Conservation (phyloP, 2,329 filamentous ascomycete species). For the Pseudofabraea citricarpa region DNA sequence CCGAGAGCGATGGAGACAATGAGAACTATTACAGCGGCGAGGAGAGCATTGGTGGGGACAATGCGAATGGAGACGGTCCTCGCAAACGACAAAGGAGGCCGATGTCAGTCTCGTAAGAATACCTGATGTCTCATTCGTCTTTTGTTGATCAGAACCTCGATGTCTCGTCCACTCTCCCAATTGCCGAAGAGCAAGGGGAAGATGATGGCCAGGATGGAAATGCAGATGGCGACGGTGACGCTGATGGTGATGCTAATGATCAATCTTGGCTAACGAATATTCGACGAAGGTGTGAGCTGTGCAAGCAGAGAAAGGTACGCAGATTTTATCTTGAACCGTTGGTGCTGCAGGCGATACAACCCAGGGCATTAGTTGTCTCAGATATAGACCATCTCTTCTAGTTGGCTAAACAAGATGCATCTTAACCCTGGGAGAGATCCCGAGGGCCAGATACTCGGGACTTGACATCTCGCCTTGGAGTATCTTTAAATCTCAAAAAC, state of each 20-base stretch:
- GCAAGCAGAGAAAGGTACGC: constrained; percentile 73
- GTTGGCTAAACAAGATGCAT: neutral
- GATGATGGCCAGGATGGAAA: constrained; percentile 2
- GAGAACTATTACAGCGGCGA: constrained; percentile 20
- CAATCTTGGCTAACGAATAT: constrained; percentile 25
- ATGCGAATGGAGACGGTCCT: constrained; percentile 24
- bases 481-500: neutral
- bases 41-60: constrained; percentile 24
- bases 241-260: constrained; percentile 14
- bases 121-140: constrained; percentile 22
- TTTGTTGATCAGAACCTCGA: constrained; percentile 9
- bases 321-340: neutral
- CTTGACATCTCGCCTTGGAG: too few relatives aligned
- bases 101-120: constrained; percentile 43
- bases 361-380: too few relatives aligned
- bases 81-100: constrained; percentile 44
- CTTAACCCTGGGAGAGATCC: neutral
- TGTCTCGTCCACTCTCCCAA: constrained; percentile 9
- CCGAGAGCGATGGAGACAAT: constrained; percentile 28
- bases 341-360: neutral
- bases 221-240: constrained; percentile 10
- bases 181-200: constrained; percentile 4
- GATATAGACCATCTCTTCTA: too few relatives aligned
- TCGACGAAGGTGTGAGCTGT: constrained; percentile 62
- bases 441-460: too few relatives aligned